A percentile compares a stretch with the other conserved stretches of the same genome.
These are phyloP conservation scores for Coccinonectria pachysandricola DNA, from an alignment of 2,329 filamentous ascomycete species.

Conservation along the genomic window DNA sequence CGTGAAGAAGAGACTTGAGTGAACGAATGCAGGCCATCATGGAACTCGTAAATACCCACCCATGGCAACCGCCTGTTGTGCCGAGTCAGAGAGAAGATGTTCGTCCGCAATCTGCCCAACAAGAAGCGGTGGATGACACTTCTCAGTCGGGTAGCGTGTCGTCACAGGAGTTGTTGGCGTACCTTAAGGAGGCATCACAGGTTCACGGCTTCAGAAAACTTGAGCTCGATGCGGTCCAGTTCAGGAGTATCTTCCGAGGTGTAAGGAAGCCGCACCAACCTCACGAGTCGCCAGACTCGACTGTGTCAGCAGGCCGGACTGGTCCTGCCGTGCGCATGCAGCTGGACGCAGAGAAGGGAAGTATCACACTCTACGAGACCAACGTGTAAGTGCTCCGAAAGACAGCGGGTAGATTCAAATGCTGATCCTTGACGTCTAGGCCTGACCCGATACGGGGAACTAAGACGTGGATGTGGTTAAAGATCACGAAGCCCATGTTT, in stretches of 20 bases:
- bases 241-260: slow-evolving; percentile 6
- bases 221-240: slow-evolving; percentile 12
- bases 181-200: slow-evolving; percentile 9
- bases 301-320: background rate
- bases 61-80: too few species aligned
- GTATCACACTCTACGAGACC: slow-evolving; percentile 12
- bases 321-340: background rate
- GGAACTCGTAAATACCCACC: slow-evolving; percentile 6
- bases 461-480: slow-evolving; percentile 16
- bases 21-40: slow-evolving; percentile 11
- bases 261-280: slow-evolving; percentile 1
- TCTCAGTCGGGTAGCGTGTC: too few species aligned
- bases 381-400: slow-evolving; percentile 9
- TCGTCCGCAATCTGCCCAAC: too few species aligned
- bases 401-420: too few species aligned
- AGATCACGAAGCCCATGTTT: slow-evolving; percentile 12
- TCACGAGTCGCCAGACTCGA: background rate
- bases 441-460: background rate
- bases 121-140: too few species aligned
- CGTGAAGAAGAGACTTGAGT: slow-evolving; percentile 4
- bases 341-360: slow-evolving; percentile 7
- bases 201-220: slow-evolving; percentile 14
- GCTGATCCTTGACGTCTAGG: too few species aligned
- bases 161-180: too few species aligned
- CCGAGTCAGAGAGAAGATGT: too few species aligned